Base-by-base conservation (phyloP, 2,329 filamentous ascomycete genomes). In the Stagonosporopsis rhizophila region DNA sequence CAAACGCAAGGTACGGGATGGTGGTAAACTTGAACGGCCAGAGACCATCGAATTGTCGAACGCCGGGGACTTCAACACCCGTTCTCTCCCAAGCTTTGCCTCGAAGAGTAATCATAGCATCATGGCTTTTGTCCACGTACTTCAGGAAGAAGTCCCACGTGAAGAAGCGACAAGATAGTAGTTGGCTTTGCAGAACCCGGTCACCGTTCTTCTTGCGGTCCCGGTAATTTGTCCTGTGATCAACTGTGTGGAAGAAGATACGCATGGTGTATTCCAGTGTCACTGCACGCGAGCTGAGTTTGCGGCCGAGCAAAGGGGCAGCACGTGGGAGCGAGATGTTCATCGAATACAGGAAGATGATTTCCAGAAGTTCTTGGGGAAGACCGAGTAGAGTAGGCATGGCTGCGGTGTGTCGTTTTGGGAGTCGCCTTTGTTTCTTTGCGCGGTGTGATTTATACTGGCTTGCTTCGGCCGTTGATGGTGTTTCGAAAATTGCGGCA, bases 341-440 rank as follows among this genome's bases (percentile, higher is more conserved):
- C 71, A 73, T 73, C 55, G 69, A 73, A 48, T 73, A 52, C 7
- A 76, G 62, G 38, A 76, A 76, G 8, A 76, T 66, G 6, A 73
- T 68, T 56, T 75, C 72, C 15, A 76, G 64, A 7, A 76, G 54
- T 54, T 76, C 74, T 37, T 67, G 64, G 2, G 74, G 74, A 8
- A 76, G 68, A 14, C 67, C 69, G 60, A 73, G 65, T 15, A 76
- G 68, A 0, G 69, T 69, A 5, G 73, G 70, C 68, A 67, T 75
- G 19, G 69, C 66, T 54, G 66, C 48, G 20, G 55, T 41, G 20
- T 42, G 47, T 49, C 61, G 60, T 19, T 66, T 68, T 34, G 49
- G 15, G 2, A 22, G 19, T 56, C 59, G 70, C 19, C 37, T 38
- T 19, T 17, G 34, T 50, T 63, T 64, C 27, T 57, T 52, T 17